Evolutionary conservation across 1,284 basidiomycete species (phyloP).

Genomic region (Bothia castanella): DNA sequence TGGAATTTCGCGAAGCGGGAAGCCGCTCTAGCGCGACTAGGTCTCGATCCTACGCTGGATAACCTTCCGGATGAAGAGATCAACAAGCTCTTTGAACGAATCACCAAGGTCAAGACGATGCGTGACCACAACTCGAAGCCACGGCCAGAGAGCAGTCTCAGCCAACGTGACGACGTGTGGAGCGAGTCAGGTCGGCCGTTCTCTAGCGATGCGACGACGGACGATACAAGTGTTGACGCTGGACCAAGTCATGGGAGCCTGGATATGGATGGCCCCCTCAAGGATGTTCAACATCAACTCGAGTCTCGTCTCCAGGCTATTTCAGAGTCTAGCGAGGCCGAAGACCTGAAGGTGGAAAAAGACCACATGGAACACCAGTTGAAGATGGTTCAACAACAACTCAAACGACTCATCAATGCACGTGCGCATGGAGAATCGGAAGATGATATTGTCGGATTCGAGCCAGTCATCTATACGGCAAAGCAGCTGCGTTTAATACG

Average conservation of each 20-base stretch:
- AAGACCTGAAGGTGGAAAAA: constrained; percentile 84
- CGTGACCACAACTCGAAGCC: constrained; percentile 70
- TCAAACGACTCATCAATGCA: constrained; percentile 78
- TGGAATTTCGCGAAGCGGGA: constrained; percentile 94
- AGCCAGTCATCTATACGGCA: constrained; percentile 78
- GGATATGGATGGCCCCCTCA: constrained; percentile 58
- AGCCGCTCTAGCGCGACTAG: constrained; percentile 79
- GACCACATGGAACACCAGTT: constrained; percentile 89
- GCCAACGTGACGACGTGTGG: constrained; percentile 82
- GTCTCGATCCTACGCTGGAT: constrained; percentile 82
- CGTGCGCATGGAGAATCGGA: constrained; percentile 74
- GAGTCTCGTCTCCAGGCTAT: constrained; percentile 74
- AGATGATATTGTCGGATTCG: constrained; percentile 56
- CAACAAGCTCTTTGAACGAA: constrained; percentile 89
- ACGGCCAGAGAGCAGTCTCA: constrained; percentile 80
- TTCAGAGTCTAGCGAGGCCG: constrained; percentile 66
- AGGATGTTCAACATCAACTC: constrained; percentile 67
- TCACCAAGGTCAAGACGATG: constrained; percentile 88
- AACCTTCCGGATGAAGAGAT: constrained; percentile 90
- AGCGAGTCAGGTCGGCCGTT: constrained; percentile 74
- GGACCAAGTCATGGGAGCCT: constrained; percentile 62
- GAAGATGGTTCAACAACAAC: constrained; percentile 73
- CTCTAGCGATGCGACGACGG: constrained; percentile 71
- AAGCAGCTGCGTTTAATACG: constrained; percentile 76
- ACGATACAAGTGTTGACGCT: constrained; percentile 80